Conservation (phyloP, 2,329 filamentous ascomycete species). For the Sporothrix mexicana region DNA sequence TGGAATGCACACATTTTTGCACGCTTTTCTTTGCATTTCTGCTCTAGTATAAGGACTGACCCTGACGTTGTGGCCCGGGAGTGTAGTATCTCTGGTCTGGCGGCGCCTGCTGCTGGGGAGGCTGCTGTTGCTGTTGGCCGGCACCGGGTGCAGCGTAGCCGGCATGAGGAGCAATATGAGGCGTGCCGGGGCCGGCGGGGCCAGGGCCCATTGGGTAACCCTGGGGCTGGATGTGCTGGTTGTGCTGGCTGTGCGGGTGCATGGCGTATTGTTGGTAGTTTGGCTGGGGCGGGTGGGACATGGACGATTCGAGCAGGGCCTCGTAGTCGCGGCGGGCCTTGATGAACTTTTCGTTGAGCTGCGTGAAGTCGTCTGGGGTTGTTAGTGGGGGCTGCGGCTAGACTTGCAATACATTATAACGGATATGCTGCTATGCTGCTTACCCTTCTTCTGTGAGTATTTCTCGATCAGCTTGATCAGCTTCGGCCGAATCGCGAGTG, state of each 20-base stretch:
- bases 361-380: conserved; percentile 86
- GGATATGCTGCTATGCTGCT: conserved; percentile 39
- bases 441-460: conserved; percentile 98
- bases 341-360: conserved; percentile 99
- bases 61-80: conserved; percentile 55
- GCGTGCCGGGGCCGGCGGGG: conserved; percentile 40
- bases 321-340: conserved; percentile 98
- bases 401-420: neutral
- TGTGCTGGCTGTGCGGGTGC: conserved; percentile 52
- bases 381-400: neutral
- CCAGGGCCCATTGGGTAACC: conserved; percentile 52
- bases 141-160: conserved; percentile 51
- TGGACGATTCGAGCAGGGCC: conserved; percentile 90
- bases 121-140: conserved; percentile 44
- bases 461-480: conserved; percentile 98
- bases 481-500: conserved; percentile 91
- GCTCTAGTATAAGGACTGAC: conserved; percentile 36
- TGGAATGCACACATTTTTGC: neutral
- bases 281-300: conserved; percentile 87
- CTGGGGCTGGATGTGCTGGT: conserved; percentile 53
- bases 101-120: neutral
- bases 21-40: no score
- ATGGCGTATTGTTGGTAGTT: conserved; percentile 73
- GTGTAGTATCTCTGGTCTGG: conserved; percentile 73
- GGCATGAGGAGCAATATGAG: conserved; percentile 40